These are phyloP conservation scores for Myxozyma monticola DNA, from an alignment of 805 yeast species.

Conservation along the genomic window DNA sequence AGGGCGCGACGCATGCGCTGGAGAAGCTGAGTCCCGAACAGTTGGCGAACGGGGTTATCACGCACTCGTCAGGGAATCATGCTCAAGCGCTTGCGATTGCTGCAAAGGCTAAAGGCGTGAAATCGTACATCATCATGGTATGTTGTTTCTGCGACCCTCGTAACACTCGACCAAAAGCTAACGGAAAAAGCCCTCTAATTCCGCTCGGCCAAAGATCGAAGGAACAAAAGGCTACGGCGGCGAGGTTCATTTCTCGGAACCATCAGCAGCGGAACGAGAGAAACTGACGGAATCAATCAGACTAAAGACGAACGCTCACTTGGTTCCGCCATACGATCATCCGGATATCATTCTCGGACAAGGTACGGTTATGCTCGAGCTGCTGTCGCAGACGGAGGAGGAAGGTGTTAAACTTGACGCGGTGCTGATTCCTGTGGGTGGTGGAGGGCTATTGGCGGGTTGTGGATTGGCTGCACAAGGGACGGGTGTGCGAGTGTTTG, in stretches of 20 bases:
- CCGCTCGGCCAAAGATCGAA: conserved; percentile 50
- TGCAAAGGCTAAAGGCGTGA: conserved; percentile 47
- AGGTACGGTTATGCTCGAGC: conserved; percentile 50
- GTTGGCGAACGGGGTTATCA: conserved; percentile 50
- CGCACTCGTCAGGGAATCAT: conserved; percentile 56
- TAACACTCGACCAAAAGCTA: too few species aligned
- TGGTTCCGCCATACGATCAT: conserved; percentile 53
- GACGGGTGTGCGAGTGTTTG: conserved; percentile 30
- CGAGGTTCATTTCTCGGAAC: conserved; percentile 46
- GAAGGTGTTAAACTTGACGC: conserved; percentile 45
- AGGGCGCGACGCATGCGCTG: conserved; percentile 51
- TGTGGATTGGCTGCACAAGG: conserved; percentile 30
- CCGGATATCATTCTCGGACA: conserved; percentile 55
- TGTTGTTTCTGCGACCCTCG: background rate
- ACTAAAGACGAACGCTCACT: conserved; percentile 42
- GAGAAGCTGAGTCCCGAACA: conserved; percentile 45
- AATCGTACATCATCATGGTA: conserved; percentile 51
- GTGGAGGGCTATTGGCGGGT: conserved; percentile 55
- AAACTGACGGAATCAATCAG: conserved; percentile 45
- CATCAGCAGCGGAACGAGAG: conserved; percentile 49
- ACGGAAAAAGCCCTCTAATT: conserved; percentile 52
- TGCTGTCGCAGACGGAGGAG: conserved; percentile 43
- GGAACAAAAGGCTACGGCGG: conserved; percentile 53
- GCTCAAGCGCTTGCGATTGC: conserved; percentile 56
- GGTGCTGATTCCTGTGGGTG: conserved; percentile 54